Base-by-base conservation (phyloP, 345 rosid genomes). In the Citrus inodora region DNA sequence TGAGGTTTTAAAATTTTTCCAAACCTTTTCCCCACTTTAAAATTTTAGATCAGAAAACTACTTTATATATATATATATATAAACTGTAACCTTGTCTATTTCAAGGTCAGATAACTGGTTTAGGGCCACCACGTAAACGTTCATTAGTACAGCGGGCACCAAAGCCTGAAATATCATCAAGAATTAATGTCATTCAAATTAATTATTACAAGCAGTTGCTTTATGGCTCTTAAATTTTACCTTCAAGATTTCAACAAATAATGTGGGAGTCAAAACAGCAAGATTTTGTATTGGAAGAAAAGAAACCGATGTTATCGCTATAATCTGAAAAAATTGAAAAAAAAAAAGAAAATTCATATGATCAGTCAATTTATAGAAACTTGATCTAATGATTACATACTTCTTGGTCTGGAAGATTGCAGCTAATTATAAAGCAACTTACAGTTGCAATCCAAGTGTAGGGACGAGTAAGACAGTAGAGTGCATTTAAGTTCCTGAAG, bases 371-470 rank as follows among this genome's bases (percentile, higher is more conserved):
- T 48, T 48, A 48, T 38, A 38, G 42, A 38, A 38, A 38, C 42
- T 38, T 38, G 42, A 38, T 38, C 42, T 38, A 9, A 38, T 38
- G 42, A 38, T 8, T 38, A 9, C 46, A 40, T 9, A 40, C 46
- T 40, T 40, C 46, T 40, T 8, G 46, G 46, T 40, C 0, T 40
- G 14, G 17, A 48, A 48, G 17, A 14, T 48, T 13, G 21, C 16
- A 63, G 17, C 19, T 51, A 37, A 2, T 8, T 3, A 11, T 17
- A 5, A 58, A 80, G 14, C 14, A 48, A 76, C 85, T 85, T 40
- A 80, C 84, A 7, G 86, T 85, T 80, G 86, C 86, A 69, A 78
- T 70, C 16, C 83, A 68, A 3, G 88, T 82, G 25, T 80, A 82
- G 32, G 88, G 88, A 60, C 88, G 86, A 22, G 82, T 78, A 69